Percentiles rank a stretch among this genome's conserved stretches.
phyloP scores from a whole-genome alignment of 371 early-diverging fungal species.

The Quaeritorhiza haematococci region DNA sequence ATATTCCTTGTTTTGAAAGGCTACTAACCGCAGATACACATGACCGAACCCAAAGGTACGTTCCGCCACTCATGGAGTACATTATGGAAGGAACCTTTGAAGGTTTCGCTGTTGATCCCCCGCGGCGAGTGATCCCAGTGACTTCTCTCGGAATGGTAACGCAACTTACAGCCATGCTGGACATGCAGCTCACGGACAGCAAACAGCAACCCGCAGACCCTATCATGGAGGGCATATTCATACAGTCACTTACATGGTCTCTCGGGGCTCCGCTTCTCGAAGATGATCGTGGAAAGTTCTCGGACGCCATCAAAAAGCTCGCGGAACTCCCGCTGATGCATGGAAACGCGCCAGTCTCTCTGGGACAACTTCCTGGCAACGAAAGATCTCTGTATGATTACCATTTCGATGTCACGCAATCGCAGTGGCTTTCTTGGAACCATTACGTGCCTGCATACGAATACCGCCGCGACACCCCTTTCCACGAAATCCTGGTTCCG shows the following conservation, averaged over 20 bases:
- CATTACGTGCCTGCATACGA: slow-evolving; percentile 48
- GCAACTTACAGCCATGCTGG: slow-evolving; percentile 43
- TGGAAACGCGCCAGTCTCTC: slow-evolving; percentile 29
- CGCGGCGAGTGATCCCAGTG: slow-evolving; percentile 44
- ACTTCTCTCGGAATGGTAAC: slow-evolving; percentile 40
- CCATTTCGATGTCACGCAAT: slow-evolving; percentile 40
- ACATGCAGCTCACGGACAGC: slow-evolving; percentile 36
- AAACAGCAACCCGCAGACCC: slow-evolving; percentile 25
- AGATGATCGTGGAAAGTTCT: slow-evolving; percentile 46
- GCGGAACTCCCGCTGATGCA: slow-evolving; percentile 46
- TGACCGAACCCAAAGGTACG: too few species aligned
- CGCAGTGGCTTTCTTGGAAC: slow-evolving; percentile 49
- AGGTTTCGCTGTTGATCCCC: slow-evolving; percentile 36
- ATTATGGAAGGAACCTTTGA: slow-evolving; percentile 48
- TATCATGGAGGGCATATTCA: slow-evolving; percentile 43
- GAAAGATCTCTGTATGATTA: slow-evolving; percentile 51
- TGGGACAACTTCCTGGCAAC: slow-evolving; percentile 51
- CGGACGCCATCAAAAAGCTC: slow-evolving; percentile 49
- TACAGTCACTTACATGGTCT: slow-evolving; percentile 50
- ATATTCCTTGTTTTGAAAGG: neutral
- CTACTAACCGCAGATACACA: too few species aligned
- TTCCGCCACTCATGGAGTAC: slow-evolving; percentile 37
- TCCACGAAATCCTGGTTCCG: slow-evolving; percentile 52
- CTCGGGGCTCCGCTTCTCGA: slow-evolving; percentile 47
- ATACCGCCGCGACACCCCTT: slow-evolving; percentile 37